These are phyloP conservation scores for Leptographium wingfieldii DNA, from an alignment of 2,329 filamentous ascomycete species.

Conservation along the genomic window DNA sequence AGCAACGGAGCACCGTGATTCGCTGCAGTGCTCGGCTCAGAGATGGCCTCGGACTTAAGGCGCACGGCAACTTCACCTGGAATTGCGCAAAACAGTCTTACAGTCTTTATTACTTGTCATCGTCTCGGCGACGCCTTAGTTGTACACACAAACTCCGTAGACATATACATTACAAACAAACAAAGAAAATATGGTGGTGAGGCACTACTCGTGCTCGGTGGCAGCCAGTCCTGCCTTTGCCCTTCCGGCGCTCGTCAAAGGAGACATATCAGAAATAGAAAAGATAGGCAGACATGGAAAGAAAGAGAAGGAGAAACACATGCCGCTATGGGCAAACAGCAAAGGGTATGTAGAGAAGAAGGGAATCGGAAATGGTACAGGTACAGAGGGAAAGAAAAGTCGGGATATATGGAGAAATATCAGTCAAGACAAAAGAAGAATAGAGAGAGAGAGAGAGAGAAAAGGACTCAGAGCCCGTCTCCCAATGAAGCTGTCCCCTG, in stretches of 20 bases:
- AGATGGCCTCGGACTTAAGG: too few relatives aligned
- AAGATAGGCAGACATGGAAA: neutral
- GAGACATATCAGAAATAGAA: neutral
- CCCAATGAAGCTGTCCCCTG: conserved; percentile 40
- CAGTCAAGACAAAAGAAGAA: neutral
- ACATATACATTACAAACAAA: neutral
- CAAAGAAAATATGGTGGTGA: neutral
- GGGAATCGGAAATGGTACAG: neutral
- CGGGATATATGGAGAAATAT: neutral
- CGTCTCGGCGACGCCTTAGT: neutral
- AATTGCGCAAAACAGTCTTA: neutral
- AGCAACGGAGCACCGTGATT: neutral
- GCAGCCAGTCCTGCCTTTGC: neutral
- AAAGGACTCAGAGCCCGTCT: conserved; percentile 6
- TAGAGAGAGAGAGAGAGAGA: neutral
- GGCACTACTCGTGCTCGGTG: neutral
- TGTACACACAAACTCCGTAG: neutral
- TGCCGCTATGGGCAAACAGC: neutral
- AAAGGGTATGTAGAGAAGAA: neutral
- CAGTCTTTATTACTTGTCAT: neutral
- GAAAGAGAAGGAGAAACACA: neutral
- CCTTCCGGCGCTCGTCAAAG: neutral
- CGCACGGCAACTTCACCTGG: too few relatives aligned
- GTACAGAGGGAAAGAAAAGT: neutral
- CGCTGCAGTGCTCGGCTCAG: neutral